These are phyloP conservation scores for Calcarisporium arbuscula DNA, from an alignment of 2,329 filamentous ascomycete species.

Conservation along the genomic window DNA sequence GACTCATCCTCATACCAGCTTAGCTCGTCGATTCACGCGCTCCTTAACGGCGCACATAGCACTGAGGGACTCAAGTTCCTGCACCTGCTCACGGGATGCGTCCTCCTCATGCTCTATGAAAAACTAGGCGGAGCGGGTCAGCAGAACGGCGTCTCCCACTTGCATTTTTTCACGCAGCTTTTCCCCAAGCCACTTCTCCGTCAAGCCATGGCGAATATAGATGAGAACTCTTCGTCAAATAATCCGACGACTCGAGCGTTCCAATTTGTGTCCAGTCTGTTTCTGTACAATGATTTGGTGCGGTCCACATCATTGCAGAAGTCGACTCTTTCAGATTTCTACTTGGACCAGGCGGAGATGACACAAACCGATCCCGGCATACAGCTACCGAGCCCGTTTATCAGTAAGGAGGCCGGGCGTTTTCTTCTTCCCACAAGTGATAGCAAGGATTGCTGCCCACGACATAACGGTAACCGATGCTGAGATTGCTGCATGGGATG, in stretches of 20 bases:
- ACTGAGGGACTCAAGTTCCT: slow-evolving; percentile 1
- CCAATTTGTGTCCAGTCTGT: slow-evolving; percentile 12
- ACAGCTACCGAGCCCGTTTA: too few species aligned
- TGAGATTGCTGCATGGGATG: slow-evolving; percentile 12
- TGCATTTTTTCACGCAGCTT: too few species aligned
- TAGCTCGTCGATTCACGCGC: too few species aligned
- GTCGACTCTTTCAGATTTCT: slow-evolving; percentile 11
- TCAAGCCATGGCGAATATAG: too few species aligned
- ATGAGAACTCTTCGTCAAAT: too few species aligned
- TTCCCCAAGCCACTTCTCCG: too few species aligned
- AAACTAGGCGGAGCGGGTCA: slow-evolving; percentile 11
- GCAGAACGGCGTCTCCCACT: too few species aligned
- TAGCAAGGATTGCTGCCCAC: slow-evolving; percentile 10
- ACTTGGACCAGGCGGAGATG: slow-evolving; percentile 2
- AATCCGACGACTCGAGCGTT: too few species aligned
- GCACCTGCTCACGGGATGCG: slow-evolving; percentile 11
- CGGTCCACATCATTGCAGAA: slow-evolving; percentile 9
- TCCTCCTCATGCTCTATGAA: slow-evolving; percentile 12
- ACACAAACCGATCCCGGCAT: too few species aligned
- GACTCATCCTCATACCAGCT: too few species aligned
- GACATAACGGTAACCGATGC: slow-evolving; percentile 9
- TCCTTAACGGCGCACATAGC: too few species aligned
- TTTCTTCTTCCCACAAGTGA: slow-evolving; percentile 11
- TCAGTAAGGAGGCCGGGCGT: too few species aligned
- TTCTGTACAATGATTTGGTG: slow-evolving; percentile 15